Conservation (phyloP, 2,329 filamentous ascomycete genomes). For the Apiospora arundinis region DNA sequence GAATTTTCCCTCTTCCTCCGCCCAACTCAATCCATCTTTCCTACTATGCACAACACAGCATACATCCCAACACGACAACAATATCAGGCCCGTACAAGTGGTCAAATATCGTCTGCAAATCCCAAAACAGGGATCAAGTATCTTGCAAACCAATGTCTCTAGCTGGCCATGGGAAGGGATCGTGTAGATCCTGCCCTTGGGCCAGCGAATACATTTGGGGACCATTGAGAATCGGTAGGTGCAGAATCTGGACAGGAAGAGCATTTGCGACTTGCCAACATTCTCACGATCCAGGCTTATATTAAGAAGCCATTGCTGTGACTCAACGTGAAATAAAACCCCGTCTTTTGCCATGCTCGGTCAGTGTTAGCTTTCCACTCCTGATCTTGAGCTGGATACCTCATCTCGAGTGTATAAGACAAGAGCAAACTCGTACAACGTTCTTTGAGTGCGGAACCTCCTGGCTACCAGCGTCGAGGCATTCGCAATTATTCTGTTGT, state of each 20-base stretch:
- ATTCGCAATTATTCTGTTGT: constrained; percentile 50
- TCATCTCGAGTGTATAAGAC: constrained; percentile 42
- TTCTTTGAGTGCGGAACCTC: constrained; percentile 50
- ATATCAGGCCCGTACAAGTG: no score
- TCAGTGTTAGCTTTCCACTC: constrained; percentile 36
- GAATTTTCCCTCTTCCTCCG: not conserved
- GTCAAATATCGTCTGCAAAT: not conserved
- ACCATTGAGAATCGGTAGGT: not conserved
- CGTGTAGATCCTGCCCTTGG: not conserved
- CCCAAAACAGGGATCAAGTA: not conserved
- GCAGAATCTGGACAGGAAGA: not conserved
- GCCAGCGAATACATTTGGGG: not conserved
- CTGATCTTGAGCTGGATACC: constrained; percentile 47
- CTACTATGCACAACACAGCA: not conserved
- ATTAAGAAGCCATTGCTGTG: not conserved
- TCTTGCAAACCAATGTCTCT: not conserved
- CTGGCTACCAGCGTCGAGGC: constrained; percentile 40
- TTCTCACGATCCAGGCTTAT: no score
- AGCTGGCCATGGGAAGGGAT: not conserved
- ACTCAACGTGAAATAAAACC: no score
- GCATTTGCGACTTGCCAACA: not conserved
- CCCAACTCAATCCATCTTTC: not conserved
- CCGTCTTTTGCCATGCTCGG: constrained; percentile 48
- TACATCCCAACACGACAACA: not conserved
- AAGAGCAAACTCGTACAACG: constrained; percentile 43